Conservation (phyloP, 805 yeast species). For the Saccharomycopsis fodiens region DNA sequence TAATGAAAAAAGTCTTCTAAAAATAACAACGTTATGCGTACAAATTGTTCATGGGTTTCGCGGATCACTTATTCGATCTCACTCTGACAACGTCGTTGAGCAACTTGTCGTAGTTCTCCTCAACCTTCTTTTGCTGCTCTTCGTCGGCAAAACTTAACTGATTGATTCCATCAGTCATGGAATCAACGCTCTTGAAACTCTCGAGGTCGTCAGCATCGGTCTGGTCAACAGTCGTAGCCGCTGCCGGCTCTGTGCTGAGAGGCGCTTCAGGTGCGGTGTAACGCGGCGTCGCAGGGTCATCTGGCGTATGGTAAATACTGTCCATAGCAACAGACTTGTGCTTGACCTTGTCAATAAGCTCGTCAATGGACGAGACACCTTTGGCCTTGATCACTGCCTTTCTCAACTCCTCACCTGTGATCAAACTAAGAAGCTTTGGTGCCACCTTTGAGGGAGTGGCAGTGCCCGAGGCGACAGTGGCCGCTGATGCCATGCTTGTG, state of each 20-base stretch:
- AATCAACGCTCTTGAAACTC: slow-evolving; percentile 16
- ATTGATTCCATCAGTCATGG: slow-evolving; percentile 14
- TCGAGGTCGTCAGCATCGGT: slow-evolving; percentile 11
- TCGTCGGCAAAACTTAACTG: slow-evolving; percentile 22
- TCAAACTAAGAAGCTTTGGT: slow-evolving; percentile 28
- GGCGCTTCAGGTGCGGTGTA: not conserved
- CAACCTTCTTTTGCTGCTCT: slow-evolving; percentile 39
- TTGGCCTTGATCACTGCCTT: slow-evolving; percentile 62
- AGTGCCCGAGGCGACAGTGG: slow-evolving; percentile 1
- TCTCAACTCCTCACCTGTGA: slow-evolving; percentile 41
- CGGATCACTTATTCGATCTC: slow-evolving; percentile 41
- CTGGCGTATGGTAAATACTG: slow-evolving; percentile 35
- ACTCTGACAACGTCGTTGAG: slow-evolving; percentile 61
- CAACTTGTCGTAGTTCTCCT: slow-evolving; percentile 65
- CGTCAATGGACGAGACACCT: slow-evolving; percentile 63
- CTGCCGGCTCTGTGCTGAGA: not conserved
- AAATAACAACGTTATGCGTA: no score
- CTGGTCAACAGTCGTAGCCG: not conserved
- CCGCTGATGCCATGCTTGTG: not conserved
- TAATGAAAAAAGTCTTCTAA: no score
- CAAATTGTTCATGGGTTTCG: not conserved
- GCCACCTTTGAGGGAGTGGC: slow-evolving; percentile 8
- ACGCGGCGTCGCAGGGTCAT: slow-evolving; percentile 1
- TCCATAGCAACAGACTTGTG: slow-evolving; percentile 45
- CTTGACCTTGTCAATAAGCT: slow-evolving; percentile 58